phyloP scores from a whole-genome alignment of 352 stramenopile genomes.

The Globisporangium okanoganense region DNA sequence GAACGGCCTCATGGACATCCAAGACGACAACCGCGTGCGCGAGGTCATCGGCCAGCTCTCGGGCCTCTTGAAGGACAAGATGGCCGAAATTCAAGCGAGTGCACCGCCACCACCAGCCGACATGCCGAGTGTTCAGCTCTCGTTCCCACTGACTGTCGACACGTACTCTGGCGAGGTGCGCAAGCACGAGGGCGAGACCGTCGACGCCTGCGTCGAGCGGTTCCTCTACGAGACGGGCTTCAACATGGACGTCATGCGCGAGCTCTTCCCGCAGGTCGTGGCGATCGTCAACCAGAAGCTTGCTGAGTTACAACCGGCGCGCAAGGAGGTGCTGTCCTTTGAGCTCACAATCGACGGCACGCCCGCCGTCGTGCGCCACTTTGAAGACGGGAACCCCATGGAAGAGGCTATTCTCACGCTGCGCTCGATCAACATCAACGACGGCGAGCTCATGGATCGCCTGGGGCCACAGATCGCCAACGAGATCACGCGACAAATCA shows the following conservation, averaged over 20 bases:
- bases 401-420: constrained; percentile 58
- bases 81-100: constrained; percentile 44
- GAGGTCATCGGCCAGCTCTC: constrained; percentile 66
- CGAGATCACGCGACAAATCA: constrained; percentile 51
- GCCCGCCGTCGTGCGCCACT: constrained; percentile 54
- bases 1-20: constrained; percentile 47
- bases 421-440: constrained; percentile 34
- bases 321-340: constrained; percentile 61
- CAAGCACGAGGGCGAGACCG: constrained; percentile 58
- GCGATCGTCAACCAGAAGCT: constrained; percentile 56
- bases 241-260: constrained; percentile 55
- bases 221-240: constrained; percentile 61
- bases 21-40: constrained; percentile 45
- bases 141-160: constrained; percentile 58
- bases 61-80: constrained; percentile 52
- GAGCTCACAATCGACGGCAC: constrained; percentile 46
- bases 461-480: constrained; percentile 55
- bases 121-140: constrained; percentile 46
- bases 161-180: constrained; percentile 38
- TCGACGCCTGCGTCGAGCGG: constrained; percentile 55
- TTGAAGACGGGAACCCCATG: constrained; percentile 52
- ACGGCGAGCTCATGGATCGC: constrained; percentile 48
- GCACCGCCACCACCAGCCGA: constrained; percentile 10
- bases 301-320: constrained; percentile 42
- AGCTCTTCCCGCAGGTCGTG: constrained; percentile 61